Conservation (phyloP, 805 yeast species). For the Tetrapisispora nanseiensis region DNA sequence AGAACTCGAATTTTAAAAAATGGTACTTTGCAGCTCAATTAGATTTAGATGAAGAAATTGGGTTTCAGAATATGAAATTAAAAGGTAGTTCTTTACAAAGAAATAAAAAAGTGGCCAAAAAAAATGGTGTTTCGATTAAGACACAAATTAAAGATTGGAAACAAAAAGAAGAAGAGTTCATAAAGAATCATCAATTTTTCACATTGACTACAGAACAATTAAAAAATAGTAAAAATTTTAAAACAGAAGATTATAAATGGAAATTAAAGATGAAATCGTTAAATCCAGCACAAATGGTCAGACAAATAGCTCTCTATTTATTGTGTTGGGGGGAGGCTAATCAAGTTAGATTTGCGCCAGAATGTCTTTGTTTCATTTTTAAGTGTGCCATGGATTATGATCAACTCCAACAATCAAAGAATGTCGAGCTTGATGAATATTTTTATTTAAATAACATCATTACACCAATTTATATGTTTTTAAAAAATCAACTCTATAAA, state of each 20-base stretch:
- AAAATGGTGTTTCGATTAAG: conserved; percentile 28
- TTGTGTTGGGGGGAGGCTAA: conserved; percentile 89
- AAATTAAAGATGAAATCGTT: conserved; percentile 48
- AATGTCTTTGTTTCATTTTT: conserved; percentile 74
- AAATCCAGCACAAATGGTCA: conserved; percentile 47
- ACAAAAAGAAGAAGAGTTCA: conserved; percentile 41
- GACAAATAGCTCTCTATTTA: conserved; percentile 61
- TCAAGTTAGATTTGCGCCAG: conserved; percentile 80
- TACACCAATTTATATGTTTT: conserved; percentile 61
- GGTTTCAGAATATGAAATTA: conserved; percentile 46
- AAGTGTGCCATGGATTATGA: conserved; percentile 70
- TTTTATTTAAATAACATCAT: conserved; percentile 58
- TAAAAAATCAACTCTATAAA: conserved; percentile 57
- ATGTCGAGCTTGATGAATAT: conserved; percentile 33
- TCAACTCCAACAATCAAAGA: conserved; percentile 31
- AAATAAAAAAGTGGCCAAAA: conserved; percentile 37
- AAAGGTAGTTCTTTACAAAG: conserved; percentile 37
- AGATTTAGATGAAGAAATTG: conserved; percentile 62
- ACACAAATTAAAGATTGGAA: conserved; percentile 33
- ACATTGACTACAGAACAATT: conserved; percentile 55
- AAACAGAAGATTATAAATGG: conserved; percentile 81
- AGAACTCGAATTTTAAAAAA: conserved; percentile 71
- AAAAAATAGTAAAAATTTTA: conserved; percentile 49
- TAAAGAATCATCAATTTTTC: conserved; percentile 40
- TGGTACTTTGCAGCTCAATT: conserved; percentile 89